These are phyloP conservation scores for Zymoseptoria tritici DNA, from an alignment of 2,329 filamentous ascomycete genomes.

Conservation along the genomic window DNA sequence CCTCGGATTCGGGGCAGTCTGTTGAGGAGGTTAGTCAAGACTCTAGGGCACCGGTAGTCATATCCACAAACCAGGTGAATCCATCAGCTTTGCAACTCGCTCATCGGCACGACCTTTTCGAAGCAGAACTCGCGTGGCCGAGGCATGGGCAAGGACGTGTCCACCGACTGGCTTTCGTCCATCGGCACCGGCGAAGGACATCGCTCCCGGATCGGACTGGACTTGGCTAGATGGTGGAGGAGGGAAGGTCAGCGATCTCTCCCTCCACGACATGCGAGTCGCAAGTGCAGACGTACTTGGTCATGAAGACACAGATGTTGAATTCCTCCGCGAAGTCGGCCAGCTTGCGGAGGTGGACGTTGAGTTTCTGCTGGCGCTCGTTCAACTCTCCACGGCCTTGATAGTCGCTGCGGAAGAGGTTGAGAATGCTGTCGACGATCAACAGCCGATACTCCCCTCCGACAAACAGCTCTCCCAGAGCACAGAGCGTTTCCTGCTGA, in stretches of 20 bases:
- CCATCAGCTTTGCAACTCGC: conserved; percentile 61
- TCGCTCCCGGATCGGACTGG: conserved; percentile 62
- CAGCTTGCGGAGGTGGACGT: conserved; percentile 56
- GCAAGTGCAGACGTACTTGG: conserved; percentile 38
- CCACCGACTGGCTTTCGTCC: conserved; percentile 61
- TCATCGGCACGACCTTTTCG: conserved; percentile 64
- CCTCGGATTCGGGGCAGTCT: conserved; percentile 63
- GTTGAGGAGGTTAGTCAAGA: conserved; percentile 16
- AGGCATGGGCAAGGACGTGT: conserved; percentile 62
- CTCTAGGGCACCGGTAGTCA: background rate
- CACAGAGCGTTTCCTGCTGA: conserved; percentile 57
- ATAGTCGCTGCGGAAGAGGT: conserved; percentile 61
- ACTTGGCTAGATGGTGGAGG: conserved; percentile 44
- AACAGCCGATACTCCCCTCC: conserved; percentile 58
- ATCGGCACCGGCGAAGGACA: conserved; percentile 59
- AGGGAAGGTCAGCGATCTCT: background rate
- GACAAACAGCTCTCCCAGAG: conserved; percentile 53
- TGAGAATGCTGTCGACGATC: conserved; percentile 64
- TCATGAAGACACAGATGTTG: conserved; percentile 58
- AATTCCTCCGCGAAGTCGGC: conserved; percentile 64
- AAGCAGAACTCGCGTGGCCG: conserved; percentile 57
- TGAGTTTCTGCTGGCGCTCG: conserved; percentile 61
- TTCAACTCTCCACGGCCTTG: conserved; percentile 59
- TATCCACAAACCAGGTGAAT: conserved; percentile 50
- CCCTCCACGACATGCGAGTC: background rate